phyloP scores from a whole-genome alignment of 140 eudicot species.

The Bidens hawaiensis region DNA sequence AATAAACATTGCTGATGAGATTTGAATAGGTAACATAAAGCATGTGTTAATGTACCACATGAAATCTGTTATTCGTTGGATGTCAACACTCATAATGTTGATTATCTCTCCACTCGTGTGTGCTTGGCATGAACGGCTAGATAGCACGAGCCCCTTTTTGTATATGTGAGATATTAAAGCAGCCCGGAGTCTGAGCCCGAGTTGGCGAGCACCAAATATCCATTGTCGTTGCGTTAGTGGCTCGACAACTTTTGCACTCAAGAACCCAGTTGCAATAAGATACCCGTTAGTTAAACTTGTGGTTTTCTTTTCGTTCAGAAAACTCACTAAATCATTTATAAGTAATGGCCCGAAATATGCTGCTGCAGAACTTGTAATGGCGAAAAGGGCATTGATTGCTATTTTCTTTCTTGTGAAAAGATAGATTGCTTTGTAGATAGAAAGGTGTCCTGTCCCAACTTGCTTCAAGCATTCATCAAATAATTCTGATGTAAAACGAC shows the following conservation, averaged over 20 bases:
- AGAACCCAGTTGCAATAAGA: constrained; percentile 72
- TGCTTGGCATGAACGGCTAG: constrained; percentile 69
- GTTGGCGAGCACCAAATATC: constrained; percentile 91
- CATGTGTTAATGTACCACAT: constrained; percentile 78
- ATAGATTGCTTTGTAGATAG: constrained; percentile 72
- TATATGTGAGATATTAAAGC: constrained; percentile 77
- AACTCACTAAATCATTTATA: constrained; percentile 63
- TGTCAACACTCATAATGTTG: constrained; percentile 87
- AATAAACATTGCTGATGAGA: constrained; percentile 59
- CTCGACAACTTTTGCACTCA: constrained; percentile 78
- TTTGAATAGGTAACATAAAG: constrained; percentile 80
- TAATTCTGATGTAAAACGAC: constrained; percentile 45
- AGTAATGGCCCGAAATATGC: constrained; percentile 95
- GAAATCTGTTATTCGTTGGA: constrained; percentile 83
- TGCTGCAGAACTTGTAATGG: constrained; percentile 63
- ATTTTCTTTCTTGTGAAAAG: constrained; percentile 64
- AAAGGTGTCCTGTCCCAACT: constrained; percentile 43
- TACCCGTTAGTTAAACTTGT: constrained; percentile 60
- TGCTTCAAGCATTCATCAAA: constrained; percentile 55
- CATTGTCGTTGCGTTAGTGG: constrained; percentile 89
- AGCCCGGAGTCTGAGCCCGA: constrained; percentile 76
- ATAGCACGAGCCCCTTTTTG: constrained; percentile 71
- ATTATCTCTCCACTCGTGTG: constrained; percentile 88
- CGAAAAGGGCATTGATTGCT: constrained; percentile 74
- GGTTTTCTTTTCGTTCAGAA: constrained; percentile 54